Evolutionary conservation across 768 basidiomycete genomes (phyloP).

Genomic region (Tylopilus subfusipes): DNA sequence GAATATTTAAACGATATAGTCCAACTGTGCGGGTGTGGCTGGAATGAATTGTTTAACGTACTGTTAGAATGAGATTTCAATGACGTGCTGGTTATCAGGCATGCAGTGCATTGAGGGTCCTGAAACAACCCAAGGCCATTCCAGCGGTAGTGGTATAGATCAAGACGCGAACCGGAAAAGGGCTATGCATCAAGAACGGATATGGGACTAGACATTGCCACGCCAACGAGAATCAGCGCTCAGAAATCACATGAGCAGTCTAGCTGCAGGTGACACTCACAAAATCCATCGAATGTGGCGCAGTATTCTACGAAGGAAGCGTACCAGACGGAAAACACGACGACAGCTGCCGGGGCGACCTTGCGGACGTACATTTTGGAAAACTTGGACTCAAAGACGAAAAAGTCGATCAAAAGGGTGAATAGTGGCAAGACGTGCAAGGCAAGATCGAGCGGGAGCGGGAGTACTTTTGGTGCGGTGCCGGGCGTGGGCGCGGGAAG

Average conservation of each 20-base stretch:
- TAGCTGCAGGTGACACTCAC: conserved; percentile 40
- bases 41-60: neutral
- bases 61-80: neutral
- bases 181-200: conserved; percentile 70
- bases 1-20: neutral
- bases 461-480: conserved; percentile 32
- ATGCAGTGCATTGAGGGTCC: conserved; percentile 58
- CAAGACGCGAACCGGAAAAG: conserved; percentile 45
- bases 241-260: too few relatives aligned
- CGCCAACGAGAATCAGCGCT: too few relatives aligned
- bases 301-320: conserved; percentile 65
- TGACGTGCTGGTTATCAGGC: conserved; percentile 9
- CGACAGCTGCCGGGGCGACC: conserved; percentile 13
- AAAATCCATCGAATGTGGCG: conserved; percentile 54
- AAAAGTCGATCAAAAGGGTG: conserved; percentile 62
- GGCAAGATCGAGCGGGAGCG: conserved; percentile 55
- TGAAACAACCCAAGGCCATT: conserved; percentile 55
- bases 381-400: conserved; percentile 61
- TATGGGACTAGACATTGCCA: conserved; percentile 60
- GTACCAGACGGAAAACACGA: conserved; percentile 46
- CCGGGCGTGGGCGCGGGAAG: neutral
- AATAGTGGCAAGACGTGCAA: conserved; percentile 64
- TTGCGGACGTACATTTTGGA: conserved; percentile 12
- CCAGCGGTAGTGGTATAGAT: conserved; percentile 57
- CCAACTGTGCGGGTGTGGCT: neutral